A percentile compares a stretch with the other conserved stretches of the same genome.
These are phyloP conservation scores for Prunus dulcis DNA, from an alignment of 306 rosid species.

Conservation along the genomic window DNA sequence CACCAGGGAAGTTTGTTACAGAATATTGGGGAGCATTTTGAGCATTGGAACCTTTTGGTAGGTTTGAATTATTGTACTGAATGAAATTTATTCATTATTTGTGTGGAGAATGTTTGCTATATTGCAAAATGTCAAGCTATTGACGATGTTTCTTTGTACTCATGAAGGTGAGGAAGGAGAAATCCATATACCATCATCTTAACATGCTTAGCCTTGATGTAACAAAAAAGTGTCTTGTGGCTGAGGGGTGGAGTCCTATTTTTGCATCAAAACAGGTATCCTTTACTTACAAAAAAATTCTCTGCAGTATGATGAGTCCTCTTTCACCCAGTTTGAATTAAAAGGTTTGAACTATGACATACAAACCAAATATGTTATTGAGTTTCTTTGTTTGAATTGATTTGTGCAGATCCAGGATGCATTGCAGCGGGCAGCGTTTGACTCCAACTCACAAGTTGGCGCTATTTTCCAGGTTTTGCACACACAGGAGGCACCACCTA, in stretches of 20 bases:
- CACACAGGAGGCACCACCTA: conserved; percentile 51
- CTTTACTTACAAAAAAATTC: conserved; percentile 1
- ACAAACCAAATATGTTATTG: neutral
- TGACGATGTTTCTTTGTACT: conserved; percentile 35
- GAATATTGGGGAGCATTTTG: conserved; percentile 66
- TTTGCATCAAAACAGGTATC: conserved; percentile 81
- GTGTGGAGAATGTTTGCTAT: neutral
- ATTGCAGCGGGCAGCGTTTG: conserved; percentile 47
- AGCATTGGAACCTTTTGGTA: conserved; percentile 83
- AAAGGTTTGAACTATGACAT: neutral
- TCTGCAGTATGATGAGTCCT: neutral
- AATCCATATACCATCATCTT: conserved; percentile 79
- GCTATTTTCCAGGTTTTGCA: conserved; percentile 53
- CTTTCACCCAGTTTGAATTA: neutral
- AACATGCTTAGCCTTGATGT: conserved; percentile 98
- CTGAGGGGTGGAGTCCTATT: conserved; percentile 96
- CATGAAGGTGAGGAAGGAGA: conserved; percentile 88
- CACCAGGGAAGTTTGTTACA: conserved; percentile 70
- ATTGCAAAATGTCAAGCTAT: conserved; percentile 23
- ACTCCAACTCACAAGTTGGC: conserved; percentile 61
- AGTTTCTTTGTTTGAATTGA: conserved; percentile 5
- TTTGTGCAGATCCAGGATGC: conserved; percentile 55
- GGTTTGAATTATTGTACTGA: conserved; percentile 17
- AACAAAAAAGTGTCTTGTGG: conserved; percentile 93
- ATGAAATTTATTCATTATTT: neutral